phyloP scores from a whole-genome alignment of 306 rosid species.

The Inga oerstediana region DNA sequence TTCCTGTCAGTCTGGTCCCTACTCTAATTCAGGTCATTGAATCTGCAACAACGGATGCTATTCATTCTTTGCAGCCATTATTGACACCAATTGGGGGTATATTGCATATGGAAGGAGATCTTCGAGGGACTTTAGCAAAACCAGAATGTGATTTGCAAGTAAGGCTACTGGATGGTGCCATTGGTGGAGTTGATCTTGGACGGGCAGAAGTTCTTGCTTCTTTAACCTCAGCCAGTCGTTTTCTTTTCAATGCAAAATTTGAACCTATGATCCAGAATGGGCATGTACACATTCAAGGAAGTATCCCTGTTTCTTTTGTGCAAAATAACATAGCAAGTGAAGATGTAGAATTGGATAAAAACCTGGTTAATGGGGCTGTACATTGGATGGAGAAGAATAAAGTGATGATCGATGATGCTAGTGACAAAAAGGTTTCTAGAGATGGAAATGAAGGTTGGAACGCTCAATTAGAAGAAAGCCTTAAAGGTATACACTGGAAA shows the following conservation, averaged over 20 bases:
- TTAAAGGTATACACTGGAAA: slow-evolving; percentile 81
- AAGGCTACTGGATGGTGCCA: slow-evolving; percentile 91
- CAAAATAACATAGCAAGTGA: slow-evolving; percentile 56
- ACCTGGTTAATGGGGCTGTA: slow-evolving; percentile 55
- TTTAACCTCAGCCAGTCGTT: slow-evolving; percentile 78
- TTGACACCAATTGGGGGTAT: slow-evolving; percentile 81
- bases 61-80: slow-evolving; percentile 70
- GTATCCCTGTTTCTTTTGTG: slow-evolving; percentile 75
- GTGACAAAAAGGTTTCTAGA: slow-evolving; percentile 55
- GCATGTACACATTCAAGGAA: slow-evolving; percentile 87
- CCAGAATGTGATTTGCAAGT: slow-evolving; percentile 98
- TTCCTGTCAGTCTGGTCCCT: slow-evolving; percentile 89
- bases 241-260: slow-evolving; percentile 90
- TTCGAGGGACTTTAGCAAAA: slow-evolving; percentile 84
- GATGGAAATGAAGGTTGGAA: slow-evolving; percentile 86
- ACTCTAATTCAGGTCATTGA: slow-evolving; percentile 78
- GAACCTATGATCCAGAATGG: slow-evolving; percentile 87
- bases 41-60: slow-evolving; percentile 73
- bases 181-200: slow-evolving; percentile 90
- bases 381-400: slow-evolving; percentile 72
- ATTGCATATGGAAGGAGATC: slow-evolving; percentile 99
- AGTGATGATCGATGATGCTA: slow-evolving; percentile 50
- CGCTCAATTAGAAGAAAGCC: slow-evolving; percentile 77
- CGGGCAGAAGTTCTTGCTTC: slow-evolving; percentile 95
- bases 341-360: slow-evolving; percentile 59